Conservation (phyloP, 73 alveolate species). For the Symbiodinium natans region DNA sequence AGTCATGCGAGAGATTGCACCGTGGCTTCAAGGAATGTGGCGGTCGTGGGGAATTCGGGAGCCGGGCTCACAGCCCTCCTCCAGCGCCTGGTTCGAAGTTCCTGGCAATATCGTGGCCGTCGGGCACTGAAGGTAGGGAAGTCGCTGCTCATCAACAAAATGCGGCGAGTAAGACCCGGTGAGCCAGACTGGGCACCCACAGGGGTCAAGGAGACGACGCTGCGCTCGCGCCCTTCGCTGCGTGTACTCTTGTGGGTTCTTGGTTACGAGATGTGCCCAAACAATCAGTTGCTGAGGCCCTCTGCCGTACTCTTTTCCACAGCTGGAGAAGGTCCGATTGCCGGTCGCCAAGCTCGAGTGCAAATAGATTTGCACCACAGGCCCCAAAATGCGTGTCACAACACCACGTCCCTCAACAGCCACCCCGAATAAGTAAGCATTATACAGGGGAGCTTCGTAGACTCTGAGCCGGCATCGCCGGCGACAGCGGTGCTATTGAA, state of each 20-base stretch:
- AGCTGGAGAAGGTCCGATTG: conserved; percentile 62
- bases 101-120: not conserved
- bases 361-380: too few relatives aligned
- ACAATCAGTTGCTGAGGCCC: conserved; percentile 10
- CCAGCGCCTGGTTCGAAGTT: too few relatives aligned
- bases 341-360: not conserved
- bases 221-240: conserved; percentile 12
- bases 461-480: too few relatives aligned
- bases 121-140: conserved; percentile 34
- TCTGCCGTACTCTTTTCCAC: conserved; percentile 48
- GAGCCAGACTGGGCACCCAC: conserved; percentile 80
- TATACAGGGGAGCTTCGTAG: too few relatives aligned
- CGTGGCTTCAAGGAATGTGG: conserved; percentile 60
- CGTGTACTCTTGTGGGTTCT: not conserved
- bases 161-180: conserved; percentile 83
- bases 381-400: too few relatives aligned
- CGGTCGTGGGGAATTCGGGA: conserved; percentile 86
- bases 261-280: too few relatives aligned
- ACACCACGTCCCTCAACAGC: too few relatives aligned
- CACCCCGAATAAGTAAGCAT: too few relatives aligned
- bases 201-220: conserved; percentile 75
- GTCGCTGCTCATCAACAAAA: conserved; percentile 81
- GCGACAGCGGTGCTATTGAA: too few relatives aligned
- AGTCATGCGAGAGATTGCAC: not conserved
- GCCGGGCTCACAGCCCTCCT: not conserved